Base-by-base conservation (phyloP, 495 filamentous ascomycete species). In the Amorphotheca resinae region DNA sequence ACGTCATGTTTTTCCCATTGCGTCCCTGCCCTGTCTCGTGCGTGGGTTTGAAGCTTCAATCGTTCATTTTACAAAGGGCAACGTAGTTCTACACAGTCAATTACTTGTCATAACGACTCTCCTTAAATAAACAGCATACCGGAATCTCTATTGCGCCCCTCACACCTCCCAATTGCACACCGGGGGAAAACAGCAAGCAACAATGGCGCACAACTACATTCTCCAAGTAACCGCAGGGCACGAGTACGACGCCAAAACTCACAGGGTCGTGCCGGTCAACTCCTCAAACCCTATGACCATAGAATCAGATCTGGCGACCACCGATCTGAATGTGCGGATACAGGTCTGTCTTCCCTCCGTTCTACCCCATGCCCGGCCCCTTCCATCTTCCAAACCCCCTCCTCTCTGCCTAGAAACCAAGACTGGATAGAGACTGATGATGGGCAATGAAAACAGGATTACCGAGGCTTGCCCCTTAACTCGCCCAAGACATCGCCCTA, bases 181-280 rank as follows among this genome's bases (percentile, higher is more conserved):
- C n/a, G n/a, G n/a, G 11, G 25, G 11, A 28, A 11, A 28, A 28
- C 25, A 5, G 11, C 25, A 28, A 28, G 25, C 32, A 44, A 42
- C 2, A 22, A 76, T 78, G 72, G 65, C 74, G 17, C 63, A 76
- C 32, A 77, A 83, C 38, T 85, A 83, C 60, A 63, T 76, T 21
- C 70, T 87, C 43, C 73, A 70, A 44, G 77, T 85, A 15, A 84
- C 80, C 7, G 82, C 84, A 8, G 89, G 89, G 3, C 67, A 81
- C 8, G 64, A 66, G 18, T 89, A 94, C 63, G 73, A 87, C 57
- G 52, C 59, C 18, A 54, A 66, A 31, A 76, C 70, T 0, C 87
- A 93, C 57, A 52, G 73, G 46, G 52, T 70, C 2, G 74, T 95
- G 1, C 64, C 68, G 4, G 87, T 95, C 52, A 96, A 96, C 58